A percentile compares a stretch with the other conserved stretches of the same genome.
Evolutionary conservation across 371 early-diverging fungal genomes (phyloP).

Genomic region (Mucor indicus): DNA sequence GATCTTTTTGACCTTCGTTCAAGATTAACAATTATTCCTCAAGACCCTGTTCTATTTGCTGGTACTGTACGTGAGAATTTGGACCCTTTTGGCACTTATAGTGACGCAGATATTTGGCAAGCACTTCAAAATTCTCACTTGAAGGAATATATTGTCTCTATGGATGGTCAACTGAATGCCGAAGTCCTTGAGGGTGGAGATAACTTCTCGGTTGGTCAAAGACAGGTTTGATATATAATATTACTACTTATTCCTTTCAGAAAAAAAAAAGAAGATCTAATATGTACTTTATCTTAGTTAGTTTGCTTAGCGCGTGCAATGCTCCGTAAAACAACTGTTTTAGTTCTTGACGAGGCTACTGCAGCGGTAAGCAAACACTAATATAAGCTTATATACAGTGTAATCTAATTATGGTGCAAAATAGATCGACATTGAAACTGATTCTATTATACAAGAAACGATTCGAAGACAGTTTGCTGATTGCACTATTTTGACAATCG

Average conservation of each 20-base stretch:
- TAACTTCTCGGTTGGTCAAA: slow-evolving; percentile 85
- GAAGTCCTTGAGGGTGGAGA: slow-evolving; percentile 69
- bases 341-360: slow-evolving; percentile 90
- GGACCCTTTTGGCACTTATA: slow-evolving; percentile 71
- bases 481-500: slow-evolving; percentile 91
- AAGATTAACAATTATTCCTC: slow-evolving; percentile 86
- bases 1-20: slow-evolving; percentile 68
- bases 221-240: no score
- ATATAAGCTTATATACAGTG: no score
- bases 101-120: slow-evolving; percentile 80
- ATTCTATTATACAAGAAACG: slow-evolving; percentile 76
- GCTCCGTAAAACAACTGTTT: slow-evolving; percentile 62
- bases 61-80: slow-evolving; percentile 65
- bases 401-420: no score
- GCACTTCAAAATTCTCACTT: slow-evolving; percentile 74
- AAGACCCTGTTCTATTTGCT: slow-evolving; percentile 90
- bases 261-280: no score
- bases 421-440: slow-evolving; percentile 79
- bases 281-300: slow-evolving; percentile 22
- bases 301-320: slow-evolving; percentile 83
- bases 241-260: no score
- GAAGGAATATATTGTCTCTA: slow-evolving; percentile 52
- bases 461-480: slow-evolving; percentile 81
- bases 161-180: slow-evolving; percentile 70
- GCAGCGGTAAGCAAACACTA: slow-evolving; percentile 68